Evolutionary conservation across 179 eudicot genomes (phyloP).

Genomic region (Spergularia azorica): DNA sequence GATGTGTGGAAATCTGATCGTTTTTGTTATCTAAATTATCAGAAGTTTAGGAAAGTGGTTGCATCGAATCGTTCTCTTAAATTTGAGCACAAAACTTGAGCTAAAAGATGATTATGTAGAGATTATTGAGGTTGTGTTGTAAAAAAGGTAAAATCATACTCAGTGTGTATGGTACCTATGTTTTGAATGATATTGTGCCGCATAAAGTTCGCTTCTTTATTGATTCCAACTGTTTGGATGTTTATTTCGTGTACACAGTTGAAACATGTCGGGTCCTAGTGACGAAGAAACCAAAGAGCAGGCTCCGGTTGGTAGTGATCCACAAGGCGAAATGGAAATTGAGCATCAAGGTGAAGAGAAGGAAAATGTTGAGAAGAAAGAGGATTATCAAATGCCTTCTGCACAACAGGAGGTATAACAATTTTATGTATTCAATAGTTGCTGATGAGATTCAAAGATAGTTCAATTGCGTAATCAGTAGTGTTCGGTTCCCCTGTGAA

Average conservation of each 20-base stretch:
- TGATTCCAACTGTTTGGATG: neutral
- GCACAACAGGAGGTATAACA: constrained; percentile 36
- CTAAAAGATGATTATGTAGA: too few species aligned
- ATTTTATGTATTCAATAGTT: neutral
- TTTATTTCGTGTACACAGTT: constrained; percentile 15
- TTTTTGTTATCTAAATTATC: too few species aligned
- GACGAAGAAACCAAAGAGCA: constrained; percentile 31
- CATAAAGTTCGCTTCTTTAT: neutral
- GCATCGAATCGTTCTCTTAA: too few species aligned
- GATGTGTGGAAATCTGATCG: too few species aligned
- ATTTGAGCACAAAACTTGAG: too few species aligned
- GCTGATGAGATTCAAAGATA: neutral
- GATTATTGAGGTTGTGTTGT: neutral
- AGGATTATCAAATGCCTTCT: constrained; percentile 43
- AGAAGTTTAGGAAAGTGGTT: too few species aligned
- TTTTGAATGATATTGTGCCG: neutral
- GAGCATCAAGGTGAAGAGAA: constrained; percentile 30
- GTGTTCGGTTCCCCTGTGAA: neutral
- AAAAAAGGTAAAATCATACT: neutral
- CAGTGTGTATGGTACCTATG: neutral
- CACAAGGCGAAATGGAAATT: constrained; percentile 23
- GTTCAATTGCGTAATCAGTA: neutral
- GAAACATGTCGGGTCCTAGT: constrained; percentile 38
- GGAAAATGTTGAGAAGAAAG: constrained; percentile 16
- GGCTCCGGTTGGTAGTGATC: constrained; percentile 20